phyloP scores from a whole-genome alignment of 139 green algal genomes.

The Desmodesmus armatus region DNA sequence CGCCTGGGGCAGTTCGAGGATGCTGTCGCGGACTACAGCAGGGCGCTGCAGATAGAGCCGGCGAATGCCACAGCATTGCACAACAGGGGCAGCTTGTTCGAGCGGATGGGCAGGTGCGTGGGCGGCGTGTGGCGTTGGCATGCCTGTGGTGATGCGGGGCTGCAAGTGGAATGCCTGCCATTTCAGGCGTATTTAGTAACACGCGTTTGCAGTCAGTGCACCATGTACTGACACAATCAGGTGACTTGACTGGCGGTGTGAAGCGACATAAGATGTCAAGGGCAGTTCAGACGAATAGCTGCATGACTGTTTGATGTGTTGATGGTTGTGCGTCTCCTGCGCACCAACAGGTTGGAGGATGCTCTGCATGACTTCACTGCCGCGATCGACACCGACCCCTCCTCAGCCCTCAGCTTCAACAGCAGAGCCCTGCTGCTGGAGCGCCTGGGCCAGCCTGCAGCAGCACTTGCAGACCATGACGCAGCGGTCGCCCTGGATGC shows the following conservation, averaged over 20 bases:
- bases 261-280: no score
- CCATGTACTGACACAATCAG: no score
- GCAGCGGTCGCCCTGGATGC: slow-evolving; percentile 57
- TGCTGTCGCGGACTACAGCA: slow-evolving; percentile 78
- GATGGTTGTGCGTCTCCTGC: not conserved
- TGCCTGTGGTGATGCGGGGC: no score
- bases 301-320: slow-evolving; percentile 24
- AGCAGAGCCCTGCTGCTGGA: slow-evolving; percentile 63
- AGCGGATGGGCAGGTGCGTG: slow-evolving; percentile 68
- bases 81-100: slow-evolving; percentile 79
- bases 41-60: slow-evolving; percentile 77
- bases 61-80: slow-evolving; percentile 81
- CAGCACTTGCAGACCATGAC: slow-evolving; percentile 64
- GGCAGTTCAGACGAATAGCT: no score
- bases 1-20: slow-evolving; percentile 62
- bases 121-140: no score
- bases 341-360: slow-evolving; percentile 60
- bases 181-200: not conserved
- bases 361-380: slow-evolving; percentile 69
- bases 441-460: slow-evolving; percentile 50
- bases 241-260: no score
- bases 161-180: not conserved
- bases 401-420: slow-evolving; percentile 59
- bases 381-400: slow-evolving; percentile 58
- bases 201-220: no score